Base-by-base conservation (phyloP, 2,329 filamentous ascomycete genomes). In the Aspergillus thermomutatus region DNA sequence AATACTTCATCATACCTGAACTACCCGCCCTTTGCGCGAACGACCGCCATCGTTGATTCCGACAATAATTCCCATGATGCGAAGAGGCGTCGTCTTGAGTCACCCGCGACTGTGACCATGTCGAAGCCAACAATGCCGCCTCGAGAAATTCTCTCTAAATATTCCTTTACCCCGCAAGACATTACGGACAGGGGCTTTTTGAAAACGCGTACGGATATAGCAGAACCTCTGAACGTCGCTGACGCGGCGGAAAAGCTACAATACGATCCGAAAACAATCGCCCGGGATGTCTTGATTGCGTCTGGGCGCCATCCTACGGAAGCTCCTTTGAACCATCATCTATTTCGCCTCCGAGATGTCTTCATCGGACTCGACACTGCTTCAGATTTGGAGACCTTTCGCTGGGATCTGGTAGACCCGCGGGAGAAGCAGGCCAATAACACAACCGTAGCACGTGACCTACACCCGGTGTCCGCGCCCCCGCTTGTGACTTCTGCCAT, bases 191-290 rank as follows among this genome's bases (percentile, higher is more conserved):
- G 53, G 40, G 50, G 37, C 14, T 43, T 50, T 67, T 41, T 76
- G 49, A 65, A 68, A 63, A 52, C 66, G 59, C 65, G 73, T 59
- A 4, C 61, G 53, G 66, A 73, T 48, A 64, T 81, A 37, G 77
- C 81, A 3, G 74, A 80, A 59, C 73, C 75, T 0, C 65, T 86
- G 17, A 66, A 73, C 3, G 63, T 65, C 50, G 59, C 60, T 25
- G 70, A 79, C 50, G 72, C 74, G 3, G 58, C 74, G 4, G 57
- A 77, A 26, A 81, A 81, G 58, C 77, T 77, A 5, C 77, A 71
- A 17, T 89, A 89, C 65, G 79, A 88, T 64, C 78, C 82, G 1
- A 77, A 79, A 47, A 88, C 84, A 0, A 86, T 89, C 58, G 86
- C 85, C 4, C 75, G 84, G 51, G 85, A 88, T 66, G 78, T 89